Base-by-base conservation (phyloP, 495 filamentous ascomycete genomes). In the Penicillium dipodomyicola region DNA sequence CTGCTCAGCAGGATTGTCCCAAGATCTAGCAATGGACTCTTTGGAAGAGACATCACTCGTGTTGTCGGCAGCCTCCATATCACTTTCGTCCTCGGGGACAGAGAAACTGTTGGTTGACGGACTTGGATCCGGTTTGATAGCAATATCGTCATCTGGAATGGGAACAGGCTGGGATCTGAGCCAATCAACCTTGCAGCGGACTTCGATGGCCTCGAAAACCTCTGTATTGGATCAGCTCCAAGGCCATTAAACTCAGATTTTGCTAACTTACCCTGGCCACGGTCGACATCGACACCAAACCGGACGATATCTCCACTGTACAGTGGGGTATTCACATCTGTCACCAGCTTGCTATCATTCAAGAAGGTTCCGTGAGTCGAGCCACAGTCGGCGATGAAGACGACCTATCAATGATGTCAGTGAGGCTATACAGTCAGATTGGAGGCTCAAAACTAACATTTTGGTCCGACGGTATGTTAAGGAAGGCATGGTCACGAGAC, bases 401-500 rank as follows among this genome's bases (percentile, higher is more conserved):
- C 63, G 47, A 60, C 54, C 74, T 78, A 47, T 37, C 53, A 33
- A 49, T 23, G 7, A 30, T 1, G 19, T 76, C 42, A 75, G 60
- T 35, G 59, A 40, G 43, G 25, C n/a, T 27, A 2, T 25, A 37
- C 4, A 35, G 29, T 11, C 23, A 39, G 7, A 5, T 12, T 6
- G 11, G 17, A 20, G 7, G 19, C 20, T 23, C 9, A 9, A 9
- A 44, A 41, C 72, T 43, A 60, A 85, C 84, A 66, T 77, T 71
- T 4, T 66, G 55, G 1, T 80, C 65, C 4, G 71, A 35, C 40
- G 76, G 65, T 11, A 79, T 72, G 11, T 64, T 56, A 9, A 96
- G 62, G 49, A 80, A 72, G 11, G 90, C 91, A 74, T 96, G 91
- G 10, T 82, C 68, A 29, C 91, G 80, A 27, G 89, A 94, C 80